Evolutionary conservation across 208 protist genomes (phyloP), one percentile per base, ranked within the genome.

Genomic region (Trypanosoma scelopori): DNA sequence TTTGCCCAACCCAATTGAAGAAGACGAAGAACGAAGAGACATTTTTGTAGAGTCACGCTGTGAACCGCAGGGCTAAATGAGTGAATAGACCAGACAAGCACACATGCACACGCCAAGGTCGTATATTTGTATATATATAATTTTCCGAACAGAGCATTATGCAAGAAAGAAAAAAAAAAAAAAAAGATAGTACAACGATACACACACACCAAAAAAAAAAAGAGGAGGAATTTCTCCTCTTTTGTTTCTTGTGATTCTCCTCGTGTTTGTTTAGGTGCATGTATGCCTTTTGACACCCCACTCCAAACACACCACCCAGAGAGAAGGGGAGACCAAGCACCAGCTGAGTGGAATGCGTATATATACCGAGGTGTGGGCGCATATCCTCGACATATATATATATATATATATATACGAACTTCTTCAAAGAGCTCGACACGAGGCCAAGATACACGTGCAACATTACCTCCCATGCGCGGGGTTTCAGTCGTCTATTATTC

Each of bases 141-240:
- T 55, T 55, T 35, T 27, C 50, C 25, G n/a, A n/a, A n/a, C n/a
- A n/a, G n/a, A n/a, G n/a, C n/a, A n/a, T n/a, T n/a, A n/a, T n/a
- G n/a, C 27, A 15, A 47, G 43, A 47, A 16, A 11, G 23, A 62
- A 49, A 4, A 4, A 62, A 49, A 58, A 50, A 13, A 52, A 39
- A 51, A 63, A 53, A 28, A 63, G 28, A 59, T 57, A 52, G 35
- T 52, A 57, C 49, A 59, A 58, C 37, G 49, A 60, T 69, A 61
- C 41, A 63, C 9, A 62, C 4, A 47, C 43, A 43, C 11, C 1
- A 53, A 42, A 65, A 55, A 53, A 16, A 55, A 42, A 55, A 55
- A 55, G 12, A 41, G 23, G 12, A 39, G 4, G 39, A 39, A 18
- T 23, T 35, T 18, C 13, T 35, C 20, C 27, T 15, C 48, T 35